phyloP scores from a whole-genome alignment of 257 asterid species.

The Agastache rugosa region DNA sequence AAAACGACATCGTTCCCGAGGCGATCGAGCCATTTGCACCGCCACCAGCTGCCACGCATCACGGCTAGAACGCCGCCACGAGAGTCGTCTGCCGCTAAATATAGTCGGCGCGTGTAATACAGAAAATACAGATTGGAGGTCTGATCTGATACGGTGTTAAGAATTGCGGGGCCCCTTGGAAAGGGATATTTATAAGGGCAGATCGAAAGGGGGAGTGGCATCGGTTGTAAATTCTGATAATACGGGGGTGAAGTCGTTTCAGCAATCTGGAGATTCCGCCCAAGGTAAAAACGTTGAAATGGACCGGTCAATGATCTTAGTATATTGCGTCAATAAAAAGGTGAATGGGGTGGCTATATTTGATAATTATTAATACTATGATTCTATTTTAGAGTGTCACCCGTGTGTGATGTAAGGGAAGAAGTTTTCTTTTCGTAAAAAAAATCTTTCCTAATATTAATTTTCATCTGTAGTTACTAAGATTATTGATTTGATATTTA shows the following conservation, averaged over 20 bases:
- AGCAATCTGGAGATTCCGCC: background rate
- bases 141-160: background rate
- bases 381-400: too few species aligned
- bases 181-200: constrained; percentile 25
- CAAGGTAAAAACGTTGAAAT: background rate
- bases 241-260: background rate
- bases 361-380: too few species aligned
- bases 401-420: too few species aligned
- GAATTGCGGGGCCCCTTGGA: constrained; percentile 21
- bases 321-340: background rate
- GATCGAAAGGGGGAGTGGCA: constrained; percentile 28
- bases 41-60: constrained; percentile 71
- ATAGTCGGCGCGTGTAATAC: constrained; percentile 1
- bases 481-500: too few species aligned
- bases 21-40: constrained; percentile 65
- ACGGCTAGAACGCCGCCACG: constrained; percentile 57
- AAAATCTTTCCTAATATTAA: too few species aligned
- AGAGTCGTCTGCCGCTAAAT: constrained; percentile 28
- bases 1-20: constrained; percentile 40
- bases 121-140: constrained; percentile 36
- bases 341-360: background rate
- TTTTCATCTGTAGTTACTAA: too few species aligned
- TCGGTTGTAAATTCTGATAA: constrained; percentile 13
- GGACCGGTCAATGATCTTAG: background rate
- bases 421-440: too few species aligned